Evolutionary conservation across 2,329 filamentous ascomycete genomes (phyloP), one percentile per base, ranked within the genome.

Genomic region (Fusarium caatingaense): DNA sequence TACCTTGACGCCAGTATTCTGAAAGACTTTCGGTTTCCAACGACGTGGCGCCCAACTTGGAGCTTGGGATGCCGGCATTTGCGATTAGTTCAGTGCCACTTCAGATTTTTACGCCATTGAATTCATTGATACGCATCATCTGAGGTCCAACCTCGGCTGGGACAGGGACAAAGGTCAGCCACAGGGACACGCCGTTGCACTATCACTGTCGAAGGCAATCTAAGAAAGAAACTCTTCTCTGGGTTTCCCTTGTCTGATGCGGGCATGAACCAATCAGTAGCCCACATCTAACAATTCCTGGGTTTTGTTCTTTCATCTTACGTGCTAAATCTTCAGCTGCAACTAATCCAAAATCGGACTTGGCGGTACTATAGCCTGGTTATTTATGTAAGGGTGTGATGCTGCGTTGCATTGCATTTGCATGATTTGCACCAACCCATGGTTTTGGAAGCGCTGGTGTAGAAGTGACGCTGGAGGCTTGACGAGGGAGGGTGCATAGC

Each of bases 381-480:
- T 13, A 37, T 37, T 37, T 37, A 37, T 37, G 34, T 37, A 37
- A 64, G 58, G 67, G 55, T 68, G 67, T 71, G 41, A 51, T 48
- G 48, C 47, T 48, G 56, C 23, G 13, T 40, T 40, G 32, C 48
- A 27, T 51, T 23, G 21, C 48, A 37, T 13, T 40, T 51, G 32
- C 21, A 40, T 37, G 30, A 37, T 50, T 50, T 37, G 30, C 20
- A 49, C n/a, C 8, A 21, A 37, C 37, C 21, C 30, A 25, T 40
- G 30, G 40, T 60, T 64, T 64, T 66, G 48, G 32, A 46, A 44
- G 40, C 40, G 64, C 47, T 37, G 46, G 41, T 46, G 40, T 41
- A 42, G 30, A 32, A 65, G 54, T 71, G 68, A 71, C 60, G 67
- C 67, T 27, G 51, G 50, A 54, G 68, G 67, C 67, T 71, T 71